phyloP scores from a whole-genome alignment of 2,329 filamentous ascomycete species.

The Pseudogymnoascus sp. region DNA sequence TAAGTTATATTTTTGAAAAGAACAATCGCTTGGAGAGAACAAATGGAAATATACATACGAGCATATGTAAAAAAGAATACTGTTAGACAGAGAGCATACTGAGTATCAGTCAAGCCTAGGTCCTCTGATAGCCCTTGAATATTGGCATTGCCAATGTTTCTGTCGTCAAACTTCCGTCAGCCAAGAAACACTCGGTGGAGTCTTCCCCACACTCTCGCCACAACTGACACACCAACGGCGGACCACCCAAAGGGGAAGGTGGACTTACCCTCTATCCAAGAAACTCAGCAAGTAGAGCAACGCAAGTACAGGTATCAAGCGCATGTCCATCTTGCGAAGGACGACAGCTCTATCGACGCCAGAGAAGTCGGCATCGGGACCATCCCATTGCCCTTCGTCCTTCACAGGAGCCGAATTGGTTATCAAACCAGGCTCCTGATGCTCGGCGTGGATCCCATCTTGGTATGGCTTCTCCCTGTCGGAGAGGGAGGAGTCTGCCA shows the following conservation, averaged over 20 bases:
- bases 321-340: slow-evolving; percentile 46
- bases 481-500: slow-evolving; percentile 3
- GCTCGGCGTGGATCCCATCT: neutral
- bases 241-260: neutral
- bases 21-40: neutral
- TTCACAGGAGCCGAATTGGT: neutral
- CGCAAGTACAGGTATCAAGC: slow-evolving; percentile 61
- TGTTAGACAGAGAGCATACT: slow-evolving; percentile 31
- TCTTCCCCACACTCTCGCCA: neutral
- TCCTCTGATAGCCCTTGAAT: slow-evolving; percentile 14
- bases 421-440: neutral
- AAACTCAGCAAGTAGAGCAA: slow-evolving; percentile 68
- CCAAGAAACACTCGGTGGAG: neutral
- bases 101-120: slow-evolving; percentile 12
- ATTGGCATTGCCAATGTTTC: slow-evolving; percentile 53
- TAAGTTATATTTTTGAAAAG: neutral
- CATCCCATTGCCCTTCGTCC: neutral
- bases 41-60: neutral
- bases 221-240: neutral
- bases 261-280: slow-evolving; percentile 46
- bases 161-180: slow-evolving; percentile 36
- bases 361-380: neutral
- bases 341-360: neutral
- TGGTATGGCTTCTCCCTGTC: neutral
- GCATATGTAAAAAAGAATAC: slow-evolving; percentile 48